Base-by-base conservation (phyloP, 2,329 filamentous ascomycete species). In the Xylaria sp. region DNA sequence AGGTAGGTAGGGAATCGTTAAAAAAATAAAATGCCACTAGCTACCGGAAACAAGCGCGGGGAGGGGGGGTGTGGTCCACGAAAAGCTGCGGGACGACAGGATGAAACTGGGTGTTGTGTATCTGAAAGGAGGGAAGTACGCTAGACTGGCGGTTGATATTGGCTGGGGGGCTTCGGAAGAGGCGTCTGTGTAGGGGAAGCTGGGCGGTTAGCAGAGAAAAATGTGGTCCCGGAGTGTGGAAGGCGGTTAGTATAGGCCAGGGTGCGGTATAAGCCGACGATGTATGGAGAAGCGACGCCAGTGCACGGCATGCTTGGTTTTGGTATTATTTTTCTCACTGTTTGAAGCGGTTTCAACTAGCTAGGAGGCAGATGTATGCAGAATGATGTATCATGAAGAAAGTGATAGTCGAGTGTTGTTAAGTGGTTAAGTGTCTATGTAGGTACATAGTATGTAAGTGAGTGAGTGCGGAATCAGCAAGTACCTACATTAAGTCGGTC, bases 91-190 rank as follows among this genome's bases (percentile, higher is more conserved):
- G 69, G 69, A 66, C 70, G 64, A 64, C 69, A 72, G 71, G 72
- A 75, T 83, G 80, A 83, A 83, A 84, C 80, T 70, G 65, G 23
- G 68, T 70, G 71, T 72, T 63, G 72, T 77, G 80, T 83, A 73
- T 83, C 79, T 76, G 72, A 79, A 78, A 66, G 68, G 70, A 68
- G 72, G 71, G 73, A 75, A 73, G 67, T 71, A 67, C 66, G 63
- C 68, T 63, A 64, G 71, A 76, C 66, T 72, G 74, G 73, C 73
- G 71, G 71, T 74, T 74, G 75, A 79, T 76, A 83, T 82, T 83
- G 81, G 81, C 75, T 77, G 71, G 68, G 66, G 64, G 23, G 23
- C 23, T 48, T 73, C 68, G 72, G 70, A 69, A 75, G 74, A 65
- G 76, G 78, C 76, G 77, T 76, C 72, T 79, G 76, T 80, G 73